Base-by-base conservation (phyloP, 192 early-diverging fungal species). In the Physocladia obscura region DNA sequence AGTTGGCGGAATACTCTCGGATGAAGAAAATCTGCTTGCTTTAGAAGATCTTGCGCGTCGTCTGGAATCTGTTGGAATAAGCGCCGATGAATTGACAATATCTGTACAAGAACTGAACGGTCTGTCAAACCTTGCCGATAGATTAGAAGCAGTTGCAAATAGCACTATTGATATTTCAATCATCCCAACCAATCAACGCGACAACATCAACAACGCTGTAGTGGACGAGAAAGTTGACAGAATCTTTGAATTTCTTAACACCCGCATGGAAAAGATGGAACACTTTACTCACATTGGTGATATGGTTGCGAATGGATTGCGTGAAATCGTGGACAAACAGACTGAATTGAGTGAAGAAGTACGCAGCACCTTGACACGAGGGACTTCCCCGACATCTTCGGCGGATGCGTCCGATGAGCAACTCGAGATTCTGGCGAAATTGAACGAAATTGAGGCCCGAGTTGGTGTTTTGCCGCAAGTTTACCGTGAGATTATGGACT, bases 261-360 rank as follows among this genome's bases (percentile, higher is more conserved):
- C 31, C 24, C 50, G 65, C 19, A 56, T 68, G 65, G 51, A 68
- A 27, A 31, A 57, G 22, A 54, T 68, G 65, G 65, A 68, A 32
- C 26, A 38, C n/a, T 44, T 67, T 0, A 13, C 49, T 5, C 21
- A 27, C 0, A 29, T 67, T 8, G 11, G n/a, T 22, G 63, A 67
- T 31, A 15, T 52, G 21, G 49, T 67, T 13, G 11, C 49, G 17
- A 35, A 37, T 6, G 27, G 65, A 1, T 26, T 68, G 4, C 17
- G 51, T 2, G 27, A 67, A 52, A 67, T 67, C 21, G 34, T 52
- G 13, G 2, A 3, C 19, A 50, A 38, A 31, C 63, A 67, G n/a
- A 29, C 47, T 6, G 65, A 54, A 40, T 38, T 56, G 13, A 49
- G 56, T 38, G n/a, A 1, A 22, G 52, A 54, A 26, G 22, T 22